Evolutionary conservation across 1,284 basidiomycete genomes (phyloP), one percentile per base, ranked within the genome.

Genomic region (Kalmanozyma brasiliensis): DNA sequence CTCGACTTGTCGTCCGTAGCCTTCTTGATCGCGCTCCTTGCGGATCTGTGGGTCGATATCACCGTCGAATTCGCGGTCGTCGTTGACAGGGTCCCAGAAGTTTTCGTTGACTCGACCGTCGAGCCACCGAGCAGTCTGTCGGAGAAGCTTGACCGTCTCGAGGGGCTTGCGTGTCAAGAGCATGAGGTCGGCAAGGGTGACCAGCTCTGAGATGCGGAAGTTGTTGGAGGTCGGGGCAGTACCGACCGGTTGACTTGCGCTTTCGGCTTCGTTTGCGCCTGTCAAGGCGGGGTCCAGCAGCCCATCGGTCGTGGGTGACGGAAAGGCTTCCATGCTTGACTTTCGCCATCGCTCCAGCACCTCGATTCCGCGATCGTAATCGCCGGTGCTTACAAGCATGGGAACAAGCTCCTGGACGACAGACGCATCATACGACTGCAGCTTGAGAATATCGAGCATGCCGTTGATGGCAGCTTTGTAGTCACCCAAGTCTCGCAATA

Each of bases 61-160:
- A 2, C 86, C 81, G 76, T 94, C 91, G 76, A 88, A 96, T 82
- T 97, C 94, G 52, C 93, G 85, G 80, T 98, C 95, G 33, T 88
- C 87, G 52, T 89, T 87, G 20, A 87, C 82, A 70, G 69, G 63
- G 29, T 94, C 91, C 93, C 94, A 96, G 52, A 89, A 89, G 49
- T 84, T 83, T 79, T 91, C 88, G 30, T 86, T 84, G n/a, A 83
- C 84, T 32, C 94, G 85, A 0, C 92, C 92, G 80, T 95, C 92
- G 11, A 97, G 83, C 94, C 94, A 97, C 42, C 95, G 84, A 46
- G 88, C 89, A 0, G 93, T 94, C 49, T 86, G 85, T 35, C 90
- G 86, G 52, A 96, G 89, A 0, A 88, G 87, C 13, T 87, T 84
- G 11, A 94, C 85, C 0, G 91, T 90, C 26, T 87, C 85, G 35